Base-by-base conservation (phyloP, 129 eudicot species). In the Flaveria brownii region DNA sequence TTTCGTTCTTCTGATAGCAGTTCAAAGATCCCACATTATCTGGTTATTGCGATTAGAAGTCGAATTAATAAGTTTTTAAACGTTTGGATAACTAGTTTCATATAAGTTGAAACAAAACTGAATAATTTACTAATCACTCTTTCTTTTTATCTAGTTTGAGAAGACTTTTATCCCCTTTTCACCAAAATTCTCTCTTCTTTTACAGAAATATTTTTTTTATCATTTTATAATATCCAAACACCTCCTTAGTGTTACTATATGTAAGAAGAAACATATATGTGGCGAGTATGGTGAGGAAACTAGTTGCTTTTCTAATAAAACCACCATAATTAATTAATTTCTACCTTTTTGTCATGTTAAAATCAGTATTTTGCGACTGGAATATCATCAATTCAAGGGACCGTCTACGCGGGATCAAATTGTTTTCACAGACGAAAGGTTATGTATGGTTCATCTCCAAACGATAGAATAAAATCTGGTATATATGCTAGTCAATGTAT, bases 341-440 rank as follows among this genome's bases (percentile, higher is more conserved):
- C 46, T 54, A 45, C 55, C 22, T 73, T 33, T 39, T 45, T 68
- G 1, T 71, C 43, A 11, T 72, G 30, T 39, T 52, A 60, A 4
- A 42, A 25, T 36, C 76, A 88, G 88, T 78, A 52, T 68, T 0
- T 81, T 1, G 65, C 10, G 18, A 57, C 60, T 17, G 89, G 93
- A 68, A 1, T 88, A 46, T n/a, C 71, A 5, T 76, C 83, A 54
- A 45, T 83, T 76, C 93, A 88, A 85, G 93, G 93, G 68, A 18
- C 82, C 8, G 9, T 81, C 1, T 85, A 85, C 6, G 64, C 2
- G 7, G 90, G 93, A 76, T 75, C 90, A 51, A 83, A 83, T 76
- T 88, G 93, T 76, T 83, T 88, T 16, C 90, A 88, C 10, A 69
- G 85, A 78, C 80, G 93, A 70, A 85, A 85, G 71, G 88, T 85